Percentiles rank a stretch among this genome's conserved stretches.
These are phyloP conservation scores for Coniochaeta sp. DNA, from an alignment of 2,329 filamentous ascomycete genomes.

Conservation along the genomic window DNA sequence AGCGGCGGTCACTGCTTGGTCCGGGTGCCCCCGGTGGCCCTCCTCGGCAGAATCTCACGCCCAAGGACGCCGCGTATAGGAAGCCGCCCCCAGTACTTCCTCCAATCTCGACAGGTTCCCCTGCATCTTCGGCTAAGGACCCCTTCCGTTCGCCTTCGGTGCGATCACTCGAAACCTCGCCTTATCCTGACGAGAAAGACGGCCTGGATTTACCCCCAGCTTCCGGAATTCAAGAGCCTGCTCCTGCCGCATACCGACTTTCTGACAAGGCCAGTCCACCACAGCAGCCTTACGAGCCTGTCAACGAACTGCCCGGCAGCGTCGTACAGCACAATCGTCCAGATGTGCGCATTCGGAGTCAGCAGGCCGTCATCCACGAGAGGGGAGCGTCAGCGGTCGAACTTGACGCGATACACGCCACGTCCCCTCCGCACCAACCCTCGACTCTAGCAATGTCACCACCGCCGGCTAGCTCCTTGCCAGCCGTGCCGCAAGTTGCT, in stretches of 20 bases:
- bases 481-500: conserved; percentile 1
- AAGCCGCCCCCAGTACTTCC: conserved; percentile 7
- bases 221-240: conserved; percentile 29
- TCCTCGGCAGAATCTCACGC: conserved; percentile 37
- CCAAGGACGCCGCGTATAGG: conserved; percentile 23
- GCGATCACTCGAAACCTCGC: conserved; percentile 28
- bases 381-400: background rate
- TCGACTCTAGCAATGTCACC: background rate
- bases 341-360: background rate
- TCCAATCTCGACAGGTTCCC: conserved; percentile 4
- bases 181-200: conserved; percentile 25
- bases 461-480: background rate
- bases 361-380: conserved; percentile 2
- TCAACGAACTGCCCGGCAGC: background rate
- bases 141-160: conserved; percentile 11
- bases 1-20: conserved; percentile 11
- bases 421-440: conserved; percentile 4
- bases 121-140: conserved; percentile 7
- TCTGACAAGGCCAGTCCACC: conserved; percentile 12
- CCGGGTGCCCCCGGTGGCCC: conserved; percentile 23
- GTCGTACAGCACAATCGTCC: conserved; percentile 1
- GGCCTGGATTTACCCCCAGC: conserved; percentile 14
- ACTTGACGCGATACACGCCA: background rate
- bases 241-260: conserved; percentile 21
- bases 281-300: background rate